Evolutionary conservation across 345 rosid genomes (phyloP).

Genomic region (Pistacia atlantica): DNA sequence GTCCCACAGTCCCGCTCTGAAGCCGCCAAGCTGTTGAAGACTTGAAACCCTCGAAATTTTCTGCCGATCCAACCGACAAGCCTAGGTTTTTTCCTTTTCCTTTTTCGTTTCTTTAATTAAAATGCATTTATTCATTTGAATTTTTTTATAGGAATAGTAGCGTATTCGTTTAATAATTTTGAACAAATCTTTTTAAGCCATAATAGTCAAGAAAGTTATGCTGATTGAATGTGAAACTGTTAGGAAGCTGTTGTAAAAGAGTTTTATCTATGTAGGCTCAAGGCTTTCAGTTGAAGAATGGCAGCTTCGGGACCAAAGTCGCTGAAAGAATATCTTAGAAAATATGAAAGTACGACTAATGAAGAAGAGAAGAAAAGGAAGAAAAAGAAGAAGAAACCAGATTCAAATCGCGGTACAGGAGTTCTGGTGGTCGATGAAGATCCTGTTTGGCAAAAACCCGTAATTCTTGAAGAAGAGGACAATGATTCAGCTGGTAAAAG

Average conservation of each 20-base stretch:
- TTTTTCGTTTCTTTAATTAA: no score
- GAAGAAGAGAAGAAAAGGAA: conserved; percentile 65
- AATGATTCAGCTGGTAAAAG: conserved; percentile 73
- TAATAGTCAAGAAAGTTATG: not conserved
- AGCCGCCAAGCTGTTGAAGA: no score
- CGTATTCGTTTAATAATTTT: no score
- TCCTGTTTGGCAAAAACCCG: conserved; percentile 88
- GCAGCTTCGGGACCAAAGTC: conserved; percentile 46
- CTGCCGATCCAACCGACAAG: no score
- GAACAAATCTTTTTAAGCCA: no score
- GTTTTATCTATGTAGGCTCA: not conserved
- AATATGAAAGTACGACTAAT: conserved; percentile 51
- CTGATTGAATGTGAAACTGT: not conserved
- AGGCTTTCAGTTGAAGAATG: conserved; percentile 25
- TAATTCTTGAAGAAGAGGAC: conserved; percentile 58
- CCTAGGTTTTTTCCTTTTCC: no score
- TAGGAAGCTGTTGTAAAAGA: not conserved
- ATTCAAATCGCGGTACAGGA: conserved; percentile 30
- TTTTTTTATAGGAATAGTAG: no score
- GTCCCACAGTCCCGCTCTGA: no score
- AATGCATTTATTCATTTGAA: no score
- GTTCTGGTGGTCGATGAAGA: conserved; percentile 85
- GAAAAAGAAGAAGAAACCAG: conserved; percentile 57
- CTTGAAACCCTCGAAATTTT: no score
- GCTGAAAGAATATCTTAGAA: conserved; percentile 75